Conservation (phyloP, 148 eudicot species). For the Diospyros lotus region DNA sequence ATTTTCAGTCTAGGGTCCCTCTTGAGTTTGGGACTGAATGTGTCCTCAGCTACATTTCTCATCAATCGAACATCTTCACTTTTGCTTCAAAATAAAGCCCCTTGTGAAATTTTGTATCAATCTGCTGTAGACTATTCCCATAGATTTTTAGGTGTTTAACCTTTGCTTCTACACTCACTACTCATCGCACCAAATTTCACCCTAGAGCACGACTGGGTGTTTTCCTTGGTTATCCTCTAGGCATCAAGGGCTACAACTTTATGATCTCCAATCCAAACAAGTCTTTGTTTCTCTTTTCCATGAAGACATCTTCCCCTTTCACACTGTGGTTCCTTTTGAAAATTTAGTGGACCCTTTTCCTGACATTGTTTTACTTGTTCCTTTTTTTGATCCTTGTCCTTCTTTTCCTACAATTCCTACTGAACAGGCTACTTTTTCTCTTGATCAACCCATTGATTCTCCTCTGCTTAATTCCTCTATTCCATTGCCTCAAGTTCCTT, state of each 20-base stretch:
- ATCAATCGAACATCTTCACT: neutral
- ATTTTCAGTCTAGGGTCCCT: neutral
- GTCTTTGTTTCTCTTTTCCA: neutral
- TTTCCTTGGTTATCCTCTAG: constrained; percentile 5
- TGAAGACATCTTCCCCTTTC: neutral
- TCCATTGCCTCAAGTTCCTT: neutral
- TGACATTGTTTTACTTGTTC: neutral
- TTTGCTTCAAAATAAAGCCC: neutral
- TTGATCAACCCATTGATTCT: neutral
- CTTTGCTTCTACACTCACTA: neutral
- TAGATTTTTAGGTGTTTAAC: constrained; percentile 4
- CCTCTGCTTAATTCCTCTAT: neutral
- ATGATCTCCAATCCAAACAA: neutral
- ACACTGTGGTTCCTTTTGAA: neutral
- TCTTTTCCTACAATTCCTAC: neutral
- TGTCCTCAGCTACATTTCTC: neutral
- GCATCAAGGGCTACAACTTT: neutral
- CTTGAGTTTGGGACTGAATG: neutral
- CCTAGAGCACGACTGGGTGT: neutral
- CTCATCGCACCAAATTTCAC: neutral
- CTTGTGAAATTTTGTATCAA: neutral
- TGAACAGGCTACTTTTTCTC: neutral
- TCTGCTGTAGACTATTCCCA: neutral
- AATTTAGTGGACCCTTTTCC: too few species aligned
- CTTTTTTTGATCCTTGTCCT: neutral